Percentiles rank a stretch among this genome's conserved stretches.
phyloP scores from a whole-genome alignment of 148 eudicot species.

The Drosera capensis region DNA sequence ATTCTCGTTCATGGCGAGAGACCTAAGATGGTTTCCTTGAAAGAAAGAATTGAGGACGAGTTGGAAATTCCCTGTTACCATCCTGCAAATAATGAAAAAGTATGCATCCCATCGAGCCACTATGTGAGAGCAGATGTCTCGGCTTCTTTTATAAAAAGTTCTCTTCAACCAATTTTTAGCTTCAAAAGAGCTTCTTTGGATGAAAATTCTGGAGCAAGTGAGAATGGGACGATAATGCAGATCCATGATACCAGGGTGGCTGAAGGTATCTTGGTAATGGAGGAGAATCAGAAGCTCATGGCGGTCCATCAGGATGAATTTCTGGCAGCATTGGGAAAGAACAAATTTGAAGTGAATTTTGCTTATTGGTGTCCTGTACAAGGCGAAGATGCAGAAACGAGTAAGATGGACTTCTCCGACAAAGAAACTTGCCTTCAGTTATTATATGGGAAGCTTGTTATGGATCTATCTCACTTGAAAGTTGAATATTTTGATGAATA shows the following conservation, averaged over 20 bases:
- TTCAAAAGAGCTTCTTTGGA: constrained; percentile 20
- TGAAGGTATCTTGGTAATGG: constrained; percentile 48
- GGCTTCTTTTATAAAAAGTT: constrained; percentile 32
- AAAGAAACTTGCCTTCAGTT: constrained; percentile 12
- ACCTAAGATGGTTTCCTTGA: constrained; percentile 61
- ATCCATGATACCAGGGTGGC: constrained; percentile 46
- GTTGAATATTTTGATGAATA: constrained; percentile 21
- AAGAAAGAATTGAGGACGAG: constrained; percentile 51
- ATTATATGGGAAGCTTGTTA: constrained; percentile 14
- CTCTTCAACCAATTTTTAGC: constrained; percentile 49
- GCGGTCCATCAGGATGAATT: constrained; percentile 58
- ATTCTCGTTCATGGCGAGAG: constrained; percentile 92
- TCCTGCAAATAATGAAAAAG: constrained; percentile 64
- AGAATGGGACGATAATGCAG: constrained; percentile 15
- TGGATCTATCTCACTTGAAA: constrained; percentile 10
- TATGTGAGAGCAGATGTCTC: constrained; percentile 53
- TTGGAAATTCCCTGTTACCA: constrained; percentile 47
- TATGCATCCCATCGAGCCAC: constrained; percentile 44
- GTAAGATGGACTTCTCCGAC: constrained; percentile 3
- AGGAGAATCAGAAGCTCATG: constrained; percentile 25
- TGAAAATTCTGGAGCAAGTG: constrained; percentile 17
- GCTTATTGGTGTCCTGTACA: constrained; percentile 31
- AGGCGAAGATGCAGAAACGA: constrained; percentile 3
- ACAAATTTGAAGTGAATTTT: constrained; percentile 21
- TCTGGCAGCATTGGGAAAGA: constrained; percentile 16